phyloP scores from a whole-genome alignment of 2,329 filamentous ascomycete species.

The Aureobasidium sp. region DNA sequence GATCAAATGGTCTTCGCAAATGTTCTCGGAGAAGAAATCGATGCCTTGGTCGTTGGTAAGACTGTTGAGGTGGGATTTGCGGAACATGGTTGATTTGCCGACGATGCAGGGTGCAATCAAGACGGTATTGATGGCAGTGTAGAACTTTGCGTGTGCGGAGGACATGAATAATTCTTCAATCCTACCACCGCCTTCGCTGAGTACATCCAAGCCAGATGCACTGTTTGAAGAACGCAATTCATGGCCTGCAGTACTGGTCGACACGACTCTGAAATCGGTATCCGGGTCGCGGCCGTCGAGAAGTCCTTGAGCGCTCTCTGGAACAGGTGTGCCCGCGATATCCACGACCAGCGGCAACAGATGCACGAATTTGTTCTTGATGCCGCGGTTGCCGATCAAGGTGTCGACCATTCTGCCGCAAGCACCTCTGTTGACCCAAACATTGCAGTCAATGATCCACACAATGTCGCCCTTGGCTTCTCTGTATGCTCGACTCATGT shows the following conservation, averaged over 20 bases:
- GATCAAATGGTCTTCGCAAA: conserved; percentile 96
- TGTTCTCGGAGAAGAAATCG: conserved; percentile 90
- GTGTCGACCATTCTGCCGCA: conserved; percentile 84
- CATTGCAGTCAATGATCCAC: conserved; percentile 94
- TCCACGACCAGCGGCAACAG: conserved; percentile 89
- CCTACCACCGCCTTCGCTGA: conserved; percentile 59
- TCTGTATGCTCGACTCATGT: conserved; percentile 87
- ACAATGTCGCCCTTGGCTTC: conserved; percentile 82
- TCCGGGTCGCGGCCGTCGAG: conserved; percentile 12
- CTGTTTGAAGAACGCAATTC: conserved; percentile 11
- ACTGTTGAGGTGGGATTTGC: conserved; percentile 77
- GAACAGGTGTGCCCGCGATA: conserved; percentile 32
- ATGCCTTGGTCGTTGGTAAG: conserved; percentile 64
- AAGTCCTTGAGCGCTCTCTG: conserved; percentile 23
- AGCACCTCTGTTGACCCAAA: conserved; percentile 78
- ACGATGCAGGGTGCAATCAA: conserved; percentile 86
- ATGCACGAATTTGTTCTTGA: conserved; percentile 79
- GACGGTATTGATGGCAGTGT: conserved; percentile 92
- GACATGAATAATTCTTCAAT: conserved; percentile 94
- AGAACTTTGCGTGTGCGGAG: conserved; percentile 93
- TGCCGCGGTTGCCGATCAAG: conserved; percentile 61
- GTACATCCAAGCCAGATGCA: conserved; percentile 10
- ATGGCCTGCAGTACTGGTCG: conserved; percentile 22
- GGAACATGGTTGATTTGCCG: conserved; percentile 98
- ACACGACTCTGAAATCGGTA: conserved; percentile 18